phyloP scores from a whole-genome alignment of 257 asterid species.

The Nicotiana tomentosiformis region DNA sequence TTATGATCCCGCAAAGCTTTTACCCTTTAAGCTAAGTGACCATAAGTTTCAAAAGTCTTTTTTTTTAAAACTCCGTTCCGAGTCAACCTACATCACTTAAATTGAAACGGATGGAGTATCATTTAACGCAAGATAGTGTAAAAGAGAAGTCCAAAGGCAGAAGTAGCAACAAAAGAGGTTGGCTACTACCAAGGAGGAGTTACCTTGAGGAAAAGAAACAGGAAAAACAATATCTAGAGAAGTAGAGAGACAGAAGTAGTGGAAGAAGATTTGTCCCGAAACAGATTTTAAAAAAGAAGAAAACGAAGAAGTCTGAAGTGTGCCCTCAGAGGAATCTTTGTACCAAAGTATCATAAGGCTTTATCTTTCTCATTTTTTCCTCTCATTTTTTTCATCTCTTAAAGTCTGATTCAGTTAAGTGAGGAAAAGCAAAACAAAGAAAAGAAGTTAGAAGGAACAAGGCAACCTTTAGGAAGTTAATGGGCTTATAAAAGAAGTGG shows the following conservation, averaged over 20 bases:
- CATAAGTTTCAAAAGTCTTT: no score
- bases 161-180: not conserved
- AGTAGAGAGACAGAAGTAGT: not conserved
- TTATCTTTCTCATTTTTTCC: not conserved
- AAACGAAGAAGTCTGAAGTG: not conserved
- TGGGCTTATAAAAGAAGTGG: not conserved
- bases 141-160: not conserved
- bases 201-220: not conserved
- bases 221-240: not conserved
- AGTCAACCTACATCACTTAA: no score
- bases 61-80: no score
- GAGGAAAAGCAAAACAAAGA: not conserved
- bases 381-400: not conserved
- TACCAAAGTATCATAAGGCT: not conserved
- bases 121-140: not conserved
- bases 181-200: not conserved
- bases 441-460: not conserved
- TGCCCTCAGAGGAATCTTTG: not conserved
- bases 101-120: not conserved
- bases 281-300: not conserved
- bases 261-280: not conserved
- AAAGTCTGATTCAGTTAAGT: not conserved
- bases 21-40: no score
- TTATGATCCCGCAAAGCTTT: no score
- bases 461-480: not conserved